Conservation (phyloP, 192 early-diverging fungal genomes). For the Coemansia biformis region DNA sequence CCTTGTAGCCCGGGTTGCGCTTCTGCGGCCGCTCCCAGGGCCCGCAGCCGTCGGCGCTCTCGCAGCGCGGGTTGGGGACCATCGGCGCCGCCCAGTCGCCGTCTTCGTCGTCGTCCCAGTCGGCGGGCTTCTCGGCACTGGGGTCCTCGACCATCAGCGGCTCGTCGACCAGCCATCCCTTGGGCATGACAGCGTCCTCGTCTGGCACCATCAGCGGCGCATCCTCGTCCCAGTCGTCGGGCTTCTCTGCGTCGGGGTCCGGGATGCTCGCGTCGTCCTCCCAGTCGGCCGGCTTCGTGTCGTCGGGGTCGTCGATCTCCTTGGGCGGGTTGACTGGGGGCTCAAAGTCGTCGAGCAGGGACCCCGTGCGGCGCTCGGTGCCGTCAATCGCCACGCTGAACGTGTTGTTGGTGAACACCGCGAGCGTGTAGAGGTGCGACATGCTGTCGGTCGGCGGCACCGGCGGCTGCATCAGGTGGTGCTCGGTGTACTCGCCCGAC, state of each 20-base stretch:
- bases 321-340: slow-evolving; percentile 86
- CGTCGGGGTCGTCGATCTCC: slow-evolving; percentile 69
- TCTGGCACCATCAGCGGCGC: slow-evolving; percentile 75
- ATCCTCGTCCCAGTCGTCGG: slow-evolving; percentile 82
- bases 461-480: slow-evolving; percentile 71
- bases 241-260: slow-evolving; percentile 72
- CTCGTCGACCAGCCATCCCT: slow-evolving; percentile 85
- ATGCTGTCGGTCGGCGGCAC: slow-evolving; percentile 60
- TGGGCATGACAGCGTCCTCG: slow-evolving; percentile 71
- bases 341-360: slow-evolving; percentile 69
- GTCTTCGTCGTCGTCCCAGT: slow-evolving; percentile 92
- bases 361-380: slow-evolving; percentile 59
- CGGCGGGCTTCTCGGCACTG: slow-evolving; percentile 73
- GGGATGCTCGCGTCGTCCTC: slow-evolving; percentile 78
- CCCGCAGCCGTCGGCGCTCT: slow-evolving; percentile 66
- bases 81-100: slow-evolving; percentile 82
- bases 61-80: slow-evolving; percentile 78
- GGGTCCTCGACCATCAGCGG: slow-evolving; percentile 70
- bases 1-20: slow-evolving; percentile 83
- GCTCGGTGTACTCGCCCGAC: slow-evolving; percentile 77
- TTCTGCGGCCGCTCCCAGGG: slow-evolving; percentile 75
- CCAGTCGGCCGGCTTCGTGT: slow-evolving; percentile 85
- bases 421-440: slow-evolving; percentile 76
- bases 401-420: slow-evolving; percentile 74
- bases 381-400: slow-evolving; percentile 76